Base-by-base conservation (phyloP, 2,329 filamentous ascomycete genomes). In the Aspergillus sp. region DNA sequence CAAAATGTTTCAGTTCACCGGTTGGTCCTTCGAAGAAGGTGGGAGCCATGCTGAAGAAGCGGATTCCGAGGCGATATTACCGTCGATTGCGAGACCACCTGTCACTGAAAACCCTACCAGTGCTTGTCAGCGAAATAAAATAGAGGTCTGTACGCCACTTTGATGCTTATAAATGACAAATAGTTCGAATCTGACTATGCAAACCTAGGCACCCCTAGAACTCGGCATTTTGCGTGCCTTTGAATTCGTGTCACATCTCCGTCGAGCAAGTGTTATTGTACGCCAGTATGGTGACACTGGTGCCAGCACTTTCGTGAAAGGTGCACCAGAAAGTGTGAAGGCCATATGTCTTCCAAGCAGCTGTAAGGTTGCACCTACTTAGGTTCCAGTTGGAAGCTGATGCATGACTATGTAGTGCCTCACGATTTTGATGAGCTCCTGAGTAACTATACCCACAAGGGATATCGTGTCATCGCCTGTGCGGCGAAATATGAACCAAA, bases 1-100 rank as follows among this genome's bases (percentile, higher is more conserved):
- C 59, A 98, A 98, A 74, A 99, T 99, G 95, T 99, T 99, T 73
- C 89, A 97, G 65, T 99, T 97, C 68, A 98, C 95, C 0, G 85
- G 86, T 5, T 99, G 95, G 95, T 85, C 87, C 3, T 99, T 91
- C 68, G 91, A 97, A 73, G 95, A 99, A 79, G 92, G 74, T 19
- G 74, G 92, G 2, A 88, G 88, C 49, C 88, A 93, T 67, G 84
- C 84, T 23, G 85, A 83, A 28, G 86, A 86, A 55, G 83, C 82
- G 45, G 87, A 90, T 53, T 89, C 91, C 19, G 89, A 97, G 39
- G 89, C 90, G 5, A 76, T 78, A 48, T 72, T 72, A 1, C 95
- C 94, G n/a, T 94, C 95, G 2, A 87, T 97, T 62, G 94, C 94
- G 23, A 85, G 91, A 56, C 94, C 95, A 5, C 92, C 94, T 12